Evolutionary conservation across 345 rosid genomes (phyloP).

Genomic region (Aurinia saxatilis): DNA sequence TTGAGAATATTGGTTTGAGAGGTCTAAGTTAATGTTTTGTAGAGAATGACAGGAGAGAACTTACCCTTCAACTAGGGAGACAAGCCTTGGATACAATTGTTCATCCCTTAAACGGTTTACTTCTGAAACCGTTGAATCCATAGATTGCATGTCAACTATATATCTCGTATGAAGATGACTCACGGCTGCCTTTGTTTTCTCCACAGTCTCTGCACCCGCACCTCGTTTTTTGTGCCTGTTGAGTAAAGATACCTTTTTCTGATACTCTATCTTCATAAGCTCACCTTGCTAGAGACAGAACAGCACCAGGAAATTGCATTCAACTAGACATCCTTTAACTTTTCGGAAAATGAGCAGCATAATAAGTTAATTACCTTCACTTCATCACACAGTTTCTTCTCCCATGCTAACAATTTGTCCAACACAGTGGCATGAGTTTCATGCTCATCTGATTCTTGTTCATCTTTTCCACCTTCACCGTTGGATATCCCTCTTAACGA

Average conservation of each 20-base stretch:
- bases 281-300: slow-evolving; percentile 67
- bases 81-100: slow-evolving; percentile 82
- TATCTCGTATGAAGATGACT: slow-evolving; percentile 88
- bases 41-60: slow-evolving; percentile 11
- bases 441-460: slow-evolving; percentile 57
- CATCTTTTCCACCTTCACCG: slow-evolving; percentile 62
- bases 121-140: slow-evolving; percentile 93
- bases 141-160: slow-evolving; percentile 96
- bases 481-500: slow-evolving; percentile 54
- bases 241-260: slow-evolving; percentile 62
- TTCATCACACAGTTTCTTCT: slow-evolving; percentile 94
- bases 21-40: neutral
- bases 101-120: slow-evolving; percentile 81
- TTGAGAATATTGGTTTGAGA: neutral
- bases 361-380: slow-evolving; percentile 62
- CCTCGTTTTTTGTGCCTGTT: slow-evolving; percentile 79
- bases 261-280: slow-evolving; percentile 92
- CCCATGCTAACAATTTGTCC: slow-evolving; percentile 96
- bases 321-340: neutral
- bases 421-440: slow-evolving; percentile 91
- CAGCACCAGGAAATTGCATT: neutral
- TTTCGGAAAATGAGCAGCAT: neutral
- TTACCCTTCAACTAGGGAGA: slow-evolving; percentile 69
- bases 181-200: slow-evolving; percentile 90
- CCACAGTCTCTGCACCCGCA: slow-evolving; percentile 68